These are phyloP conservation scores for Cubamyces sp. DNA, from an alignment of 768 basidiomycete species.

Conservation along the genomic window DNA sequence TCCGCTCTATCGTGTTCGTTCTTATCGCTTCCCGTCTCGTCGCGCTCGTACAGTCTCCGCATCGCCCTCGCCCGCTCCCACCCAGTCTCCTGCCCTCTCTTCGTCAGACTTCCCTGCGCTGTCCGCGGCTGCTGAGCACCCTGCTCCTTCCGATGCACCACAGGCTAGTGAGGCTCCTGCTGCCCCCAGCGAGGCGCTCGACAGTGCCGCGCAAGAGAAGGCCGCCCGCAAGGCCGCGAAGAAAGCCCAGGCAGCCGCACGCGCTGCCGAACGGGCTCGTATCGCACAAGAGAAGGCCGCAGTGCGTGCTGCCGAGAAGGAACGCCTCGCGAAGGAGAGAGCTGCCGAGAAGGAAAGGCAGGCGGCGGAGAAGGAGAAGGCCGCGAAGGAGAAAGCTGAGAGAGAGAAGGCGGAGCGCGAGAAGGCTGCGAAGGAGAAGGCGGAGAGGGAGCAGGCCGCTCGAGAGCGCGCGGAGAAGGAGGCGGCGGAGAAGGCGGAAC, in stretches of 20 bases:
- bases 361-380: slow-evolving; percentile 44
- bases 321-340: slow-evolving; percentile 56
- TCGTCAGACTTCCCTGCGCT: slow-evolving; percentile 80
- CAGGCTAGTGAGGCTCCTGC: slow-evolving; percentile 38
- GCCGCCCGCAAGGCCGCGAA: slow-evolving; percentile 66
- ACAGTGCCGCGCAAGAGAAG: slow-evolving; percentile 50
- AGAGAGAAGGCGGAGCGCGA: slow-evolving; percentile 45
- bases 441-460: slow-evolving; percentile 43
- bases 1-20: slow-evolving; percentile 42
- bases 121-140: slow-evolving; percentile 39
- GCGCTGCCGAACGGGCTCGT: slow-evolving; percentile 63
- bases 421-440: slow-evolving; percentile 42
- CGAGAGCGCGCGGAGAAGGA: slow-evolving; percentile 36
- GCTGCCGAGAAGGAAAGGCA: slow-evolving; percentile 55
- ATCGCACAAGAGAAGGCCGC: slow-evolving; percentile 61
- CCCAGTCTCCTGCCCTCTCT: slow-evolving; percentile 56
- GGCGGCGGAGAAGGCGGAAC: slow-evolving; percentile 34
- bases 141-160: slow-evolving; percentile 29
- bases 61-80: slow-evolving; percentile 36
- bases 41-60: slow-evolving; percentile 36
- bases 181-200: slow-evolving; percentile 4
- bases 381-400: slow-evolving; percentile 39
- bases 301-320: slow-evolving; percentile 56
- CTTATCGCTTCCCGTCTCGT: slow-evolving; percentile 33
- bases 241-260: slow-evolving; percentile 64